Percentiles rank a stretch among this genome's conserved stretches.
phyloP scores from a whole-genome alignment of 805 yeast genomes.

The Clavispora asparagi region DNA sequence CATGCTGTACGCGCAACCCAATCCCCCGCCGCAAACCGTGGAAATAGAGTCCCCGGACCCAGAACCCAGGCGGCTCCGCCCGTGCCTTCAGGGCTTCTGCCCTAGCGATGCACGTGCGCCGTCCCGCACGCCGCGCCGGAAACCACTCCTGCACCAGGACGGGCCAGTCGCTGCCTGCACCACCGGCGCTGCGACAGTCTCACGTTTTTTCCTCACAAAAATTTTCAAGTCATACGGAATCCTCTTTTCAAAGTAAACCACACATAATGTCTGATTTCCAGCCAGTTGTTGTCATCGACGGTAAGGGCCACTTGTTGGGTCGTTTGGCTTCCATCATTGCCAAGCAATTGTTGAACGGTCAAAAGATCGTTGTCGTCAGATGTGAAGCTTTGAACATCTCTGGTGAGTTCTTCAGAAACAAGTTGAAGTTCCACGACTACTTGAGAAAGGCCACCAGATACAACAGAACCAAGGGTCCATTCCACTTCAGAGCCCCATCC shows the following conservation, averaged over 20 bases:
- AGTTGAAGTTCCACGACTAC: conserved; percentile 99
- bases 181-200: conserved; percentile 2
- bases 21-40: too few relatives aligned
- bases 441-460: conserved; percentile 98
- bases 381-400: conserved; percentile 97
- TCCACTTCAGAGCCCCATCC: conserved; percentile 99
- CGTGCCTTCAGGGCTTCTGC: conserved; percentile 7
- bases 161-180: not conserved
- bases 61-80: too few relatives aligned
- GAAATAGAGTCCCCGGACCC: too few relatives aligned
- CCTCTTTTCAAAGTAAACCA: conserved; percentile 7
- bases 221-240: conserved; percentile 6
- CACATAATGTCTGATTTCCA: conserved; percentile 73
- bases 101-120: conserved; percentile 3
- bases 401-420: conserved; percentile 99
- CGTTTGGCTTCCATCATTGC: conserved; percentile 99
- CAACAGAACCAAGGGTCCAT: conserved; percentile 99
- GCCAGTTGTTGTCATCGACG: conserved; percentile 98
- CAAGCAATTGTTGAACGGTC: conserved; percentile 97
- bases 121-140: not conserved
- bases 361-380: conserved; percentile 96
- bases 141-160: not conserved
- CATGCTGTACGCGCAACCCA: too few relatives aligned
- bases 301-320: conserved; percentile 99
- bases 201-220: conserved; percentile 11